phyloP scores from a whole-genome alignment of 805 yeast species.

The Candida germanica region DNA sequence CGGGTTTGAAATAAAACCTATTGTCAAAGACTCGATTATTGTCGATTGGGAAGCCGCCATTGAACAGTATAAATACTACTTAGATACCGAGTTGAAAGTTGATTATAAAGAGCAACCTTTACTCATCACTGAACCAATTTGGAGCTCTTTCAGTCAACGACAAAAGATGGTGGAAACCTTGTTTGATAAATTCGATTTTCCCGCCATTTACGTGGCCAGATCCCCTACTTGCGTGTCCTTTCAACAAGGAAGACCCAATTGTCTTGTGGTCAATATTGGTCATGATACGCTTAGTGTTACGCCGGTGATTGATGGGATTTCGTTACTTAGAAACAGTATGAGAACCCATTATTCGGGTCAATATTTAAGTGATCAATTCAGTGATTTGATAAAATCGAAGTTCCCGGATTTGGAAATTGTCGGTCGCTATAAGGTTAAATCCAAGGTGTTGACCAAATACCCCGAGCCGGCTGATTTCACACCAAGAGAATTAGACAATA shows the following conservation, averaged over 20 bases:
- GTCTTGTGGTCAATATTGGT: slow-evolving; percentile 83
- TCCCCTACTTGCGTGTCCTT: slow-evolving; percentile 87
- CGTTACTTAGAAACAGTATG: slow-evolving; percentile 64
- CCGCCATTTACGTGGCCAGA: slow-evolving; percentile 78
- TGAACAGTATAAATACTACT: slow-evolving; percentile 66
- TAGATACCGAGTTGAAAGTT: slow-evolving; percentile 49
- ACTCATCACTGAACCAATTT: slow-evolving; percentile 80
- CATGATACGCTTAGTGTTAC: slow-evolving; percentile 75
- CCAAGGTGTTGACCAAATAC: slow-evolving; percentile 37
- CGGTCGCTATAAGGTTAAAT: slow-evolving; percentile 46
- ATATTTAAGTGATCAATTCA: slow-evolving; percentile 55
- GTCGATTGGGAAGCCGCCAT: slow-evolving; percentile 84
- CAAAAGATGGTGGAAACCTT: slow-evolving; percentile 67
- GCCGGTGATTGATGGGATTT: slow-evolving; percentile 80
- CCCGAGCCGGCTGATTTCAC: slow-evolving; percentile 27
- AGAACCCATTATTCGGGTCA: slow-evolving; percentile 74
- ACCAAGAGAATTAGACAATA: slow-evolving; percentile 20
- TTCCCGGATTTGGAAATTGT: slow-evolving; percentile 15
- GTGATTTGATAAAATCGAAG: slow-evolving; percentile 34
- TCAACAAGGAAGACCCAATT: slow-evolving; percentile 84
- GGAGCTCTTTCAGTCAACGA: slow-evolving; percentile 71
- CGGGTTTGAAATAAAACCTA: slow-evolving; percentile 50
- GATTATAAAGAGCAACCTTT: slow-evolving; percentile 69
- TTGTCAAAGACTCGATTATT: slow-evolving; percentile 59
- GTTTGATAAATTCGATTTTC: slow-evolving; percentile 65